Base-by-base conservation (phyloP, 2,329 filamentous ascomycete species). In the Neopestalotiopsis sp. region DNA sequence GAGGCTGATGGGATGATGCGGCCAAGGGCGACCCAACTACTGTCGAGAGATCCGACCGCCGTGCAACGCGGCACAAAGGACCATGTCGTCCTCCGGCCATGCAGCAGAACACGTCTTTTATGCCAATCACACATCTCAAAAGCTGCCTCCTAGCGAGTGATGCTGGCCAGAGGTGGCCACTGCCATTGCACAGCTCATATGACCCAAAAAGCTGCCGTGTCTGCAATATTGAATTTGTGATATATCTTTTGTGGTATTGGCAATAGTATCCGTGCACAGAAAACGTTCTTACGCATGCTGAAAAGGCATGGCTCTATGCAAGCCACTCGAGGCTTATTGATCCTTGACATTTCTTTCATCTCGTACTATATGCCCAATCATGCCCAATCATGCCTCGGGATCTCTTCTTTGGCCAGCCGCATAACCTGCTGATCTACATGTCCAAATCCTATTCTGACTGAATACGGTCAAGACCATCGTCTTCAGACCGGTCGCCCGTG, bases 31-130 rank as follows among this genome's bases (percentile, higher is more conserved):
- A 66, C 30, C 71, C 64, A 61, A 49, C 40, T 53, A 7, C 17
- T 53, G 17, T 72, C 72, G 70, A 74, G 73, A 72, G 70, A 75
- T 72, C 70, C 70, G 70, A 70, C 73, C 73, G 76, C 69, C 68
- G 77, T 78, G 76, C 71, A 73, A 78, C 77, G 59, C 38, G 61
- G 67, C 57, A 76, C 72, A 67, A 72, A 69, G 71, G 70, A 71
- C 68, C 49, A 34, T 67, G 69, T 70, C 72, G 73, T 71, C 73
- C 68, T 72, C 67, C 72, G 73, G 66, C 71, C 68, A 71, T 71
- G 74, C 72, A 70, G 69, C 66, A 72, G 40, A n/a, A 49, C 61
- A n/a, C 69, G 71, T 70, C 34, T 64, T 66, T 45, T 64, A 49
- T 72, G 67, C 74, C 73, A 74, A 72, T 74, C 75, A 74, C 69